Evolutionary conservation across 495 filamentous ascomycete species (phyloP).

Genomic region (Parachaetomium inaequale): DNA sequence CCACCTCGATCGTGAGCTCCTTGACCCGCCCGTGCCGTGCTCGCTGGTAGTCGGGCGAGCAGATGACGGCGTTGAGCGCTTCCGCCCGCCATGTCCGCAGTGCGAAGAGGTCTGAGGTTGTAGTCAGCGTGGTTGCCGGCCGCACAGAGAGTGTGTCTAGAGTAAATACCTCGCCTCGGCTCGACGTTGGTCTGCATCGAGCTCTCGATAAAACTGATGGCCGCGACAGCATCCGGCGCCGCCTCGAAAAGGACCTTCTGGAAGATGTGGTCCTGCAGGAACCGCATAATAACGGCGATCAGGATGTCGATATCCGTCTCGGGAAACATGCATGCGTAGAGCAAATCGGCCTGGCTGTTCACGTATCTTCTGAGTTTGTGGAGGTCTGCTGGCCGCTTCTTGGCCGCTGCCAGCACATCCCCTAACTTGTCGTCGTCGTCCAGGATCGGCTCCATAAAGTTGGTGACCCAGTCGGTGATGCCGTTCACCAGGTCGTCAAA

Average conservation of each 20-base stretch:
- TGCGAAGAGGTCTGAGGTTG: constrained; percentile 29
- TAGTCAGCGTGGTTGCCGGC: constrained; percentile 3
- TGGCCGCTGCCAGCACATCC: constrained; percentile 12
- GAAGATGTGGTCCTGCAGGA: constrained; percentile 32
- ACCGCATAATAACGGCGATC: constrained; percentile 33
- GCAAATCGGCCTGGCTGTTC: constrained; percentile 20
- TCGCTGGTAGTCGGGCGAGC: constrained; percentile 22
- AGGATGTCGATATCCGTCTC: constrained; percentile 37
- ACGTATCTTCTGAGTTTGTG: constrained; percentile 18
- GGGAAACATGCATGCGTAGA: constrained; percentile 22
- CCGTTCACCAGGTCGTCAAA: constrained; percentile 28
- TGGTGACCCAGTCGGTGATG: constrained; percentile 28
- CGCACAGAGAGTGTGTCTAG: not conserved
- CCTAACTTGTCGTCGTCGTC: constrained; percentile 20
- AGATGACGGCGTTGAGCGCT: constrained; percentile 29
- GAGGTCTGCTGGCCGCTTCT: constrained; percentile 12
- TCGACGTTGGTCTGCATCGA: constrained; percentile 29
- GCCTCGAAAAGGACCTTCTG: constrained; percentile 24
- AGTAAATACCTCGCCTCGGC: constrained; percentile 27
- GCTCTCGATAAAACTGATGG: constrained; percentile 22
- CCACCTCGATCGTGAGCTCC: constrained; percentile 20
- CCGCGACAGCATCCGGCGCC: constrained; percentile 2
- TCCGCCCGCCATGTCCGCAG: constrained; percentile 35
- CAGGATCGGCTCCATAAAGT: constrained; percentile 26
- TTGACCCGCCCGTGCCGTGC: constrained; percentile 3